phyloP scores from a whole-genome alignment of 2,329 filamentous ascomycete genomes.

The Beauveria bassiana region DNA sequence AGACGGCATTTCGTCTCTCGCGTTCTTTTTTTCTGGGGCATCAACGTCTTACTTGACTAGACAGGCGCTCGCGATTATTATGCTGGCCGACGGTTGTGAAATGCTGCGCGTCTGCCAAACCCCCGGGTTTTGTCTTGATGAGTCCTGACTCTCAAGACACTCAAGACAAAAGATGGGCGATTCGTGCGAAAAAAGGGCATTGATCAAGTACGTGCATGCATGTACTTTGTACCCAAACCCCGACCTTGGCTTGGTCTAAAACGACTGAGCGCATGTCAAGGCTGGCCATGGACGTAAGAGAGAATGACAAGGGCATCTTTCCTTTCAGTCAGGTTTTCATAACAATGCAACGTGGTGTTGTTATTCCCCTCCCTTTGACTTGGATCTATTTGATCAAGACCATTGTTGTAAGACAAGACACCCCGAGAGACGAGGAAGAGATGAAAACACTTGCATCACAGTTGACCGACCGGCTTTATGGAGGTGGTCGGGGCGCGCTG shows the following conservation, averaged over 20 bases:
- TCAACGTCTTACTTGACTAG: neutral
- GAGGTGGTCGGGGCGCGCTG: too few species aligned
- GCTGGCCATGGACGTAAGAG: neutral
- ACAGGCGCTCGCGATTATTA: too few species aligned
- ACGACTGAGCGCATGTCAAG: constrained; percentile 5
- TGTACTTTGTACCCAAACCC: neutral
- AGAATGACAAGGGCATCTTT: neutral
- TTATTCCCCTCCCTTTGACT: too few species aligned
- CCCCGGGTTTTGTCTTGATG: neutral
- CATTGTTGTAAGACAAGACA: too few species aligned
- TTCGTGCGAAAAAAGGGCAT: neutral
- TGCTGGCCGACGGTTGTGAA: too few species aligned
- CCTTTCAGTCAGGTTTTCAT: neutral
- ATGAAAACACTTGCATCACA: too few species aligned
- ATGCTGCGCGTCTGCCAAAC: too few species aligned
- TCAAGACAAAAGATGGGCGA: neutral
- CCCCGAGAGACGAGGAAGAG: too few species aligned
- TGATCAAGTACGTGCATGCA: neutral
- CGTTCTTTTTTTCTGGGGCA: neutral
- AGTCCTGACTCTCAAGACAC: neutral
- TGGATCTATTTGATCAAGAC: too few species aligned
- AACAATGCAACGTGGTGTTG: too few species aligned
- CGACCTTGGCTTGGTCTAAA: neutral
- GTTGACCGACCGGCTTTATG: too few species aligned
- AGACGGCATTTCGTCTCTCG: neutral